Evolutionary conservation across 164 flowering plant genomes (phyloP).

Genomic region (Pachysandra terminalis): DNA sequence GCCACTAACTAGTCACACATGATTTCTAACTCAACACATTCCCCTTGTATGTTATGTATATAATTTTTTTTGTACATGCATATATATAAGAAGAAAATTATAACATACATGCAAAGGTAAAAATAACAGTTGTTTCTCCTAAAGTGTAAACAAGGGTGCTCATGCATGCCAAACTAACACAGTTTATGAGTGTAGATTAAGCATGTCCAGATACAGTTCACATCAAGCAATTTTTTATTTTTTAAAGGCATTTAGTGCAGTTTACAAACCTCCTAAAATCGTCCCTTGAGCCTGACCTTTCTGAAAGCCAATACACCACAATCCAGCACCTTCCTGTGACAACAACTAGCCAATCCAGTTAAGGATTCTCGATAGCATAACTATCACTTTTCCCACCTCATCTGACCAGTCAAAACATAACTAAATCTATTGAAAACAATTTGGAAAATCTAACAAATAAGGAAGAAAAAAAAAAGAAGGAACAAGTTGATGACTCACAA

Average conservation of each 20-base stretch:
- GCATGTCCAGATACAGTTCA: no score
- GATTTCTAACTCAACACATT: no score
- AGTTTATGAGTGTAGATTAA: no score
- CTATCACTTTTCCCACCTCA: constrained; percentile 1
- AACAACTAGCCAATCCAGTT: constrained; percentile 3
- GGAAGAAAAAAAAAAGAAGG: neutral
- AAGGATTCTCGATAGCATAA: neutral
- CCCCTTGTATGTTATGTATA: no score
- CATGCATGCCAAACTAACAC: no score
- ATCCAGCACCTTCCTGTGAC: constrained; percentile 55
- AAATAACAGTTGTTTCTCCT: no score
- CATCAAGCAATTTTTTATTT: no score
- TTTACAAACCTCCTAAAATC: constrained; percentile 80
- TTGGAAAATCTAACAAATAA: neutral
- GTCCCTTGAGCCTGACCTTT: constrained; percentile 61
- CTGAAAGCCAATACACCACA: constrained; percentile 97
- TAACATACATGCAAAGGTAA: no score
- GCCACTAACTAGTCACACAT: no score
- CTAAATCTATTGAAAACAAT: neutral
- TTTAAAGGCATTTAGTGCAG: neutral
- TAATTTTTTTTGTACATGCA: no score
- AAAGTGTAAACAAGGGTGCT: no score
- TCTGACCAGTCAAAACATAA: constrained; percentile 2
- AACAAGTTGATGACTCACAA: constrained; percentile 40
- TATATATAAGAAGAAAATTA: no score